Base-by-base conservation (phyloP, 2,329 filamentous ascomycete genomes). In the Hansfordia pulvinata region DNA sequence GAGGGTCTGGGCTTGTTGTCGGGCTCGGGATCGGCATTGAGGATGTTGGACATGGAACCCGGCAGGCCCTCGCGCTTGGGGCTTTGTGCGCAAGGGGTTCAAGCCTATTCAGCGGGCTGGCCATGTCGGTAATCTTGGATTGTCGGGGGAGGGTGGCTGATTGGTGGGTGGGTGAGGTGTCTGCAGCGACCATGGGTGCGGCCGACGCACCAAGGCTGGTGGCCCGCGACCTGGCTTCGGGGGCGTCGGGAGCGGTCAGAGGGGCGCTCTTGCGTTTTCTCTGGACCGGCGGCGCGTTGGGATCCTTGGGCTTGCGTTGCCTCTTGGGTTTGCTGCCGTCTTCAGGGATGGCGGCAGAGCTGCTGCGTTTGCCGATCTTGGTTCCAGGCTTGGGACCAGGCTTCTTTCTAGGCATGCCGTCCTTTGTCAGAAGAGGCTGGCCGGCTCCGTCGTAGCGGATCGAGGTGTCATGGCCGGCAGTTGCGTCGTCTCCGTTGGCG, bases 381-480 rank as follows among this genome's bases (percentile, higher is more conserved):
- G 56, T 68, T 43, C 63, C 78, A 41, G 72, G 69, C 43, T 77
- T 77, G 26, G 72, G 64, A 13, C 70, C 71, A 12, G 71, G 69
- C 52, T 76, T 77, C 51, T 74, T 74, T 4, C 70, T 53, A 1
- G 69, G 67, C 6, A 69, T 43, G 8, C 69, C 69, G 27, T 68
- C 67, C 15, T 68, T 67, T 0, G 67, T 73, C 27, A 73, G 49
- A 49, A 40, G 53, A 36, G 35, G 57, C 45, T 35, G 61, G 46
- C 34, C 47, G 33, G 33, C 40, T 31, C 26, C 45, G 35, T 38
- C 48, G 37, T 38, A 51, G 30, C 30, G 38, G 34, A 39, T 49
- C 35, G 37, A 46, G 25, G 34, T 44, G 25, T 34, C 43, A 30
- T 51, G 41, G 31, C 49, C 39, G 28, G 49, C 45, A 3, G 48